Evolutionary conservation across 768 basidiomycete species (phyloP), one percentile per base, ranked within the genome.

Genomic region (Leccinum fibrillosum): DNA sequence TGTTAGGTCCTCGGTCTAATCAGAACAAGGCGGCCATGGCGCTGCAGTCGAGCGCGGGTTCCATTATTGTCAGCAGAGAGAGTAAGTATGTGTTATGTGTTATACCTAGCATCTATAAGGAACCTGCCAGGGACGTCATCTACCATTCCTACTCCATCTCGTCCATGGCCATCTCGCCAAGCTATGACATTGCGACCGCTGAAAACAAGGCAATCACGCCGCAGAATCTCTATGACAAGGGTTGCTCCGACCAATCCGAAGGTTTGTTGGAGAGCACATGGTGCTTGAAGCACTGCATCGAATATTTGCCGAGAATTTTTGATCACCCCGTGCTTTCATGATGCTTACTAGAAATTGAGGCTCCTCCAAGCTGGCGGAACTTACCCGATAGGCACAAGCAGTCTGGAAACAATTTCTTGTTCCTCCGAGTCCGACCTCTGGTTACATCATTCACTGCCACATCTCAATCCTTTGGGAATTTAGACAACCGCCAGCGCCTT

Each of bases 21-120:
- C n/a, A 44, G 49, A 98, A 98, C 77, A 86, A 81, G 64, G 93
- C 95, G 0, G 97, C 98, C 66, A 95, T 19, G 96, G 95, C 6
- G 94, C 39, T n/a, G 39, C 39, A 42, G 39, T 42, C 37, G 8
- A 37, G 35, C 88, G 5, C 97, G 96, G 96, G 96, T 49, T 95
- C 94, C 11, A 89, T 84, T 69, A 80, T 95, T 52, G 94, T 98
- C 44, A 93, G 90, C 66, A 77, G 96, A 53, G 96, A 98, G 71
- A 96, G 17, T 39, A 39, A n/a, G 37, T 39, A 10, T n/a, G 37
- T 39, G 15, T 37, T 37, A 37, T 37, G 35, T 30, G 30, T 32
- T 32, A 32, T 37, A 37, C 15, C 15, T 37, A 37, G 15, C 35
- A 37, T 17, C 7, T 37, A 7, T 15, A 37, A 37, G 35, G 35